Base-by-base conservation (phyloP, 495 filamentous ascomycete genomes). In the Astrothelium subdiscretum region DNA sequence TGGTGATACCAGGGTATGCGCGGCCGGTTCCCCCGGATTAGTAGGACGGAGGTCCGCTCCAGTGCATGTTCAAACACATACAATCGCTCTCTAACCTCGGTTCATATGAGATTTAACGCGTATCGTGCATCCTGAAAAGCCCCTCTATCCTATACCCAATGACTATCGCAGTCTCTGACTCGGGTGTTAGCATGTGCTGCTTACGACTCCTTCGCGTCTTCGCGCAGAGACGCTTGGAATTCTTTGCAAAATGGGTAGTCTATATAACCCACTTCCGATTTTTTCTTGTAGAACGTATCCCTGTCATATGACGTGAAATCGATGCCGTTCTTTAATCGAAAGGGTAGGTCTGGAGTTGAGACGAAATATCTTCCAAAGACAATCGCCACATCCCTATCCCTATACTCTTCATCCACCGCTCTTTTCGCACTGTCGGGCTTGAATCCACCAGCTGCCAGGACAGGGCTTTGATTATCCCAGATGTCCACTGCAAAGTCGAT, bases 301-400 rank as follows among this genome's bases (percentile, higher is more conserved):
- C 83, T 71, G 59, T 89, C 68, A 69, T 87, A 89, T 2, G 42
- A 22, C 31, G 64, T 57, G 10, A 90, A 71, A 31, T 72, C 68
- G 43, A 89, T 75, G 0, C 80, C 81, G 54, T 85, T 68, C 71
- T 78, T 71, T 11, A 91, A 61, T 60, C 83, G 76, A 67, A 83
- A 89, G 2, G 80, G 76, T 66, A 94, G 68, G 71, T 92, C 88
- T 1, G 88, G 88, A 61, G 82, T 92, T 61, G 85, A 76, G 60
- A 87, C 86, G 65, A 84, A 92, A 38, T 75, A 78, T 42, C 85
- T 70, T 22, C 87, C 87, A 72, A 87, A 87, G 0, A 77, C 80
- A 44, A 74, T 64, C 0, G 68, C 65, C 12, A 76, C 70, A 57
- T 87, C 76, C 66, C 78, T 73, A 29, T 79, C 78, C 63, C 73